phyloP scores from a whole-genome alignment of 2,329 filamentous ascomycete genomes.

The Colletotrichum sp. region DNA sequence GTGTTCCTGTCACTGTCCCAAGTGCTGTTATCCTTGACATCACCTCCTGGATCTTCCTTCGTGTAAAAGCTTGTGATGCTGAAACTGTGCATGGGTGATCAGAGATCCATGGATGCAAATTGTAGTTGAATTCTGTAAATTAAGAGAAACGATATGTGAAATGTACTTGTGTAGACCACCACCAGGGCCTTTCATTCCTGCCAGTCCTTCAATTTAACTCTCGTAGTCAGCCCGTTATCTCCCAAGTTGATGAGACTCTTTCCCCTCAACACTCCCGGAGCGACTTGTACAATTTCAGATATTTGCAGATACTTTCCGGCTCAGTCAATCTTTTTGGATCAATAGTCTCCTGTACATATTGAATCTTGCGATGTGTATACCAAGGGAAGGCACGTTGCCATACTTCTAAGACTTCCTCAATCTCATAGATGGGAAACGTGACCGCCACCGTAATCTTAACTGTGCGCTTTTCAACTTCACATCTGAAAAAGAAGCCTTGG shows the following conservation, averaged over 20 bases:
- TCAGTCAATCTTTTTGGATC: background rate
- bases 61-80: background rate
- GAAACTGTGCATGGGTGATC: background rate
- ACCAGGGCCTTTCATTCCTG: background rate
- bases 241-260: background rate
- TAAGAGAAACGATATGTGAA: fast-evolving
- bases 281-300: background rate
- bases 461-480: background rate
- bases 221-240: background rate
- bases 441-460: background rate
- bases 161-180: background rate
- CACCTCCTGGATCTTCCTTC: background rate
- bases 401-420: background rate
- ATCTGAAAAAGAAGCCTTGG: background rate
- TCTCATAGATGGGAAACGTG: background rate
- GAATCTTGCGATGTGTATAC: background rate
- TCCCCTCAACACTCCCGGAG: background rate
- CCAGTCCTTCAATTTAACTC: background rate
- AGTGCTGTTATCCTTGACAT: background rate
- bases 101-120: background rate
- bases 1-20: background rate
- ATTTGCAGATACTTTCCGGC: background rate
- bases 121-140: background rate
- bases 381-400: background rate
- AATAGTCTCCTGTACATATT: background rate